phyloP scores from a whole-genome alignment of 192 early-diverging fungal species.

The Umbelopsis sp. region DNA sequence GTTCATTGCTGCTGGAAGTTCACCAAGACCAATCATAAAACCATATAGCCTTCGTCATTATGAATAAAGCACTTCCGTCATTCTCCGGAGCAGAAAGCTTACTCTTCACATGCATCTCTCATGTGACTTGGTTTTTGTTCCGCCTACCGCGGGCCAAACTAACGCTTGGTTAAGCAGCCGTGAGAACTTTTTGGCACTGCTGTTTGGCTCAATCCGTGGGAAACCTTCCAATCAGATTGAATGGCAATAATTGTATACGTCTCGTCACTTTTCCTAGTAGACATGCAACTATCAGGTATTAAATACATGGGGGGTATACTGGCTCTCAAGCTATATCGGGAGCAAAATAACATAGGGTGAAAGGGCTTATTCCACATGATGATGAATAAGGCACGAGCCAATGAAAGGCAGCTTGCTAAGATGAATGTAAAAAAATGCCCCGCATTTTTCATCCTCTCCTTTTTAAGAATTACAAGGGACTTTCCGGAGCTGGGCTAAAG shows the following conservation, averaged over 20 bases:
- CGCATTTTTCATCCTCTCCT: slow-evolving; percentile 7
- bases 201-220: neutral
- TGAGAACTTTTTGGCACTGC: slow-evolving; percentile 19
- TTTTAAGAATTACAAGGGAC: slow-evolving; percentile 20
- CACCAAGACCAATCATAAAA: neutral
- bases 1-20: neutral
- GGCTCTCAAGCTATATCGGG: too few relatives aligned
- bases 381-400: slow-evolving; percentile 23
- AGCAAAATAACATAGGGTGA: too few relatives aligned
- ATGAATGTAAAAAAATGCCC: neutral
- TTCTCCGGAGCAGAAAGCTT: neutral
- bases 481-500: slow-evolving; percentile 1
- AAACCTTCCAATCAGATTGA: neutral
- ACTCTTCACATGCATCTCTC: slow-evolving; percentile 20
- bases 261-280: too few relatives aligned
- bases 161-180: neutral
- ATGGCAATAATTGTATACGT: too few relatives aligned
- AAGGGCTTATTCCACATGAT: slow-evolving; percentile 9
- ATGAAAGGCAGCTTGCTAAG: neutral
- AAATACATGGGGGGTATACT: too few relatives aligned
- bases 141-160: neutral
- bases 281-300: too few relatives aligned
- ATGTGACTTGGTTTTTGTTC: slow-evolving; percentile 12
- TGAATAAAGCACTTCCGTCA: slow-evolving; percentile 20
- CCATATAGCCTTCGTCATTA: neutral